phyloP scores from a whole-genome alignment of 2,329 filamentous ascomycete genomes.

The Sporothrix schenckii region DNA sequence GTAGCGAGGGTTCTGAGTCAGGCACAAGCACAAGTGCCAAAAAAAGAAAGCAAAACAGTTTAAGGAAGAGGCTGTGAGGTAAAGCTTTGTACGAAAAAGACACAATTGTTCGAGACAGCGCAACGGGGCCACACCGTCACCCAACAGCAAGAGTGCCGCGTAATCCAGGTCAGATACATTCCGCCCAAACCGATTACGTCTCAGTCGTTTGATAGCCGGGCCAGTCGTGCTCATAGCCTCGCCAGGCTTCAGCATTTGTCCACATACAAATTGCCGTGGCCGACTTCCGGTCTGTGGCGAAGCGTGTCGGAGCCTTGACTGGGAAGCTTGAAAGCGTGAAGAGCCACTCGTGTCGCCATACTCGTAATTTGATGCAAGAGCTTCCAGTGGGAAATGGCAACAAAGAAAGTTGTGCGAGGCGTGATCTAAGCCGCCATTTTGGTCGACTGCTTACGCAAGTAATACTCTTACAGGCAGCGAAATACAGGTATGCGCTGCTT shows the following conservation, averaged over 20 bases:
- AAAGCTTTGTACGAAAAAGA: not conserved
- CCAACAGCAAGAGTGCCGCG: conserved; percentile 17
- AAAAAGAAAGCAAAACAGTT: not conserved
- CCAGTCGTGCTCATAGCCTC: not conserved
- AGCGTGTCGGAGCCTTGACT: not conserved
- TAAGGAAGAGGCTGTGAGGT: not conserved
- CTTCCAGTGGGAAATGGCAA: too few relatives aligned
- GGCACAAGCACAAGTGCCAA: not conserved
- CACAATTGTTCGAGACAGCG: not conserved
- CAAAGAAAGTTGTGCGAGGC: too few relatives aligned
- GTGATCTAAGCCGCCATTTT: too few relatives aligned
- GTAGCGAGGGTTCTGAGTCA: not conserved
- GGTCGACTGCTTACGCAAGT: too few relatives aligned
- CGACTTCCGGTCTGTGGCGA: conserved; percentile 13
- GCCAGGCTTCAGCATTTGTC: conserved; percentile 4
- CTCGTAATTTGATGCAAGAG: too few relatives aligned
- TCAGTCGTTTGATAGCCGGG: conserved; percentile 27
- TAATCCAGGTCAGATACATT: conserved; percentile 22
- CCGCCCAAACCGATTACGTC: conserved; percentile 23
- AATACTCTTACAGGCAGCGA: too few relatives aligned
- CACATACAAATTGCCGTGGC: not conserved
- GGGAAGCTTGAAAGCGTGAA: not conserved
- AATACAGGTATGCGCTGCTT: too few relatives aligned
- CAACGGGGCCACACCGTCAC: not conserved
- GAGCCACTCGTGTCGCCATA: not conserved